Evolutionary conservation across 1,284 basidiomycete genomes (phyloP), one percentile per base, ranked within the genome.

Genomic region (Boletus subluridellus): DNA sequence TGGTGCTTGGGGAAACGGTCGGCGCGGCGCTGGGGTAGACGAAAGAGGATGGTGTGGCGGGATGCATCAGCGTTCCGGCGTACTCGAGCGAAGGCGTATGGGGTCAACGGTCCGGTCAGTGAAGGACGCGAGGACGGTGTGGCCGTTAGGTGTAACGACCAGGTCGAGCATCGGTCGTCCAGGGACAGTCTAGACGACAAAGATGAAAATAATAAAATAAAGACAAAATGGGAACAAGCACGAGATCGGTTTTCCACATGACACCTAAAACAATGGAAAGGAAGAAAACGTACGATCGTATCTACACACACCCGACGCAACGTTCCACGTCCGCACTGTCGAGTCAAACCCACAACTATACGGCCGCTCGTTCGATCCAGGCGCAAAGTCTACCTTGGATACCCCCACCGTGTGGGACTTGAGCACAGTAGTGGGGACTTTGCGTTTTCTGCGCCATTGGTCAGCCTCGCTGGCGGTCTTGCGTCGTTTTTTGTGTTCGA

Each of bases 321-420:
- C 76, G 69, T 91, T 87, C 90, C 90, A 92, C 11, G 76, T 72
- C 21, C 88, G 76, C 10, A 92, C 79, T 0, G 89, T 90, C 42
- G 87, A 90, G 70, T 92, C 90, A 61, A 90, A 87, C 0, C 87
- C 85, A 69, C 84, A 87, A 63, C 88, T 91, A 47, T 82, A 82
- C 4, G 84, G 89, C n/a, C 55, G 61, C 21, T 65, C 71, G 17
- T 64, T 69, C 9, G 65, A 73, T 30, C 59, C 52, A 0, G 66
- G 58, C 3, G 65, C 63, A 61, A 90, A 91, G 0, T 80, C 63
- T 1, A 80, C 88, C 42, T 81, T 82, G 11, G 89, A 90, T 0
- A 94, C 86, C 14, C 88, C 81, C 30, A 80, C 84, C 0, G 84
- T 85, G 69, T 94, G 92, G 1, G 86, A 88, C 64, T 87, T 88